phyloP scores from a whole-genome alignment of 2,329 filamentous ascomycete genomes.

The Falciphora oryzae region DNA sequence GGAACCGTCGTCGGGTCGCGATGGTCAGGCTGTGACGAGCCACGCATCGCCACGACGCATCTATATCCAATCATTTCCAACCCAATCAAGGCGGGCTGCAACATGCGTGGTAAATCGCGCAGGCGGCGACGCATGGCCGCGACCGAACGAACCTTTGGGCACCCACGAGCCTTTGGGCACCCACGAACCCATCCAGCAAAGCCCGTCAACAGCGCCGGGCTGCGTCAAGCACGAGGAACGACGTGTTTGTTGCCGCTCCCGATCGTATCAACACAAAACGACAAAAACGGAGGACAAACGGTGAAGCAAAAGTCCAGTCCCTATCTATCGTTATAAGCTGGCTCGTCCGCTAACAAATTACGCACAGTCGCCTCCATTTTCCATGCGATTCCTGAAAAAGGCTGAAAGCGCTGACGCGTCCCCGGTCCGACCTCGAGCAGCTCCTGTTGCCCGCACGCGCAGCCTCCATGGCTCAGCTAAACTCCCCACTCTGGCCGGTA shows the following conservation, averaged over 20 bases:
- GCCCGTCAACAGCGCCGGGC: background rate
- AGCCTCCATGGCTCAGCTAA: constrained; percentile 9
- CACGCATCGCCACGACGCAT: background rate
- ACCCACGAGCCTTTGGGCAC: no score
- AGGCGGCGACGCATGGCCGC: background rate
- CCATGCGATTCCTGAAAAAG: background rate
- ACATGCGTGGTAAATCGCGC: background rate
- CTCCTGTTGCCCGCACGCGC: constrained; percentile 1
- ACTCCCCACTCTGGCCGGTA: constrained; percentile 11
- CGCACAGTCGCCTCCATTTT: constrained; percentile 10
- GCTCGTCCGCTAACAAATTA: constrained; percentile 12
- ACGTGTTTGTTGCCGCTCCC: constrained; percentile 10
- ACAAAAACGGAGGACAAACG: constrained; percentile 9
- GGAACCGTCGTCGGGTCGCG: background rate
- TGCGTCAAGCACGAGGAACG: background rate
- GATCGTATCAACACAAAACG: constrained; percentile 9
- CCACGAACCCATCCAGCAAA: no score
- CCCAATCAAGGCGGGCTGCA: background rate
- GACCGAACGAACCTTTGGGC: no score
- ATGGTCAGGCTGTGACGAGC: background rate
- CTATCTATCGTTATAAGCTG: constrained; percentile 9
- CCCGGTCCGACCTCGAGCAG: background rate
- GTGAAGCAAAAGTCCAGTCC: constrained; percentile 9
- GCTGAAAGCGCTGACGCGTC: constrained; percentile 5
- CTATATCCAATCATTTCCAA: constrained; percentile 3